These are phyloP conservation scores for Trichoderma sp. DNA, from an alignment of 2,329 filamentous ascomycete genomes.

Conservation along the genomic window DNA sequence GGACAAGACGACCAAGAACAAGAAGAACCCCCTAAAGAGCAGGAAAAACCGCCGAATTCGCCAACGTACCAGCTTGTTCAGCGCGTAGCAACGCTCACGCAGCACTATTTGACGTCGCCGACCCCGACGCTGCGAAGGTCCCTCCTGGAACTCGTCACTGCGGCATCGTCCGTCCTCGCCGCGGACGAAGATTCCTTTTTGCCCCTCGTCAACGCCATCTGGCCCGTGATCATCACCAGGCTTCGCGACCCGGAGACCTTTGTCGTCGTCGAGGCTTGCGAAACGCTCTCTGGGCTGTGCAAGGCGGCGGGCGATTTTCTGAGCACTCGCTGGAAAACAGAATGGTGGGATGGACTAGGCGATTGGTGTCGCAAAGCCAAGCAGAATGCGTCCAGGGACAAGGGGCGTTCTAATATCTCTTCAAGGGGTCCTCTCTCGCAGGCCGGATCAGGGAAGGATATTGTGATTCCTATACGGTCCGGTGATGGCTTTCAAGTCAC, in stretches of 20 bases:
- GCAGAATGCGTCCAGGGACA: conserved; percentile 35
- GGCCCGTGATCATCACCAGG: conserved; percentile 75
- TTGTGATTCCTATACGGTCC: conserved; percentile 36
- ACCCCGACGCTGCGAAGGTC: conserved; percentile 75
- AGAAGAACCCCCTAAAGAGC: conserved; percentile 35
- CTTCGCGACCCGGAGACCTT: conserved; percentile 66
- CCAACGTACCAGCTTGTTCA: conserved; percentile 79
- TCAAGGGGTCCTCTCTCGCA: not conserved
- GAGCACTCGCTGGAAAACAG: conserved; percentile 67
- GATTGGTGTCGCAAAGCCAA: conserved; percentile 49
- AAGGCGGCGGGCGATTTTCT: conserved; percentile 77
- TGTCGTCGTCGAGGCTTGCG: conserved; percentile 67
- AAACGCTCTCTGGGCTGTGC: conserved; percentile 68
- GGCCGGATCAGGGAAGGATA: conserved; percentile 16
- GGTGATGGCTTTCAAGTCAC: conserved; percentile 26
- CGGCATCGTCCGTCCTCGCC: conserved; percentile 69
- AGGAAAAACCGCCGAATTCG: conserved; percentile 64
- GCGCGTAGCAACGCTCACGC: conserved; percentile 77
- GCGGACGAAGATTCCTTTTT: conserved; percentile 79
- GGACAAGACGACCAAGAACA: conserved; percentile 36
- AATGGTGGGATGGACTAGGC: conserved; percentile 61
- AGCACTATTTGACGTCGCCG: conserved; percentile 85
- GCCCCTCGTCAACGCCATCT: conserved; percentile 84
- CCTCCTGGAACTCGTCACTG: conserved; percentile 73
- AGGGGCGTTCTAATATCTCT: conserved; percentile 16